Conservation (phyloP, 768 basidiomycete species). For the Psilocybe subaeruginosa region DNA sequence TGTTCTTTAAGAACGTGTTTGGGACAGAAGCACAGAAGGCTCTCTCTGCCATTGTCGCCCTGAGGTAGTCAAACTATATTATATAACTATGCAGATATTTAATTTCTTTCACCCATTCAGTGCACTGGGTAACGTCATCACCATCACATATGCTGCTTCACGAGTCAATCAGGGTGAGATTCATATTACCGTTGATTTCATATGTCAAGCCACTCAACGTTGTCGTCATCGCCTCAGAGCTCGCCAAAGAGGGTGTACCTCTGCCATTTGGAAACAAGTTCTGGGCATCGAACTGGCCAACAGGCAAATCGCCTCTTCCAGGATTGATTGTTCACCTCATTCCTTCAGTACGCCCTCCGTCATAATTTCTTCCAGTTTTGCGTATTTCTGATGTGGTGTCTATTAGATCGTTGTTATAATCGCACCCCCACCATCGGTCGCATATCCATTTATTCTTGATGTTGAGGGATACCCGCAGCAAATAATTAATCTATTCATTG, state of each 20-base stretch:
- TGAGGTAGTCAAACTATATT: conserved; percentile 40
- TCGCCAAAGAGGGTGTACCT: conserved; percentile 66
- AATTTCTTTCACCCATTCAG: neutral
- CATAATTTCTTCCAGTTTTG: neutral
- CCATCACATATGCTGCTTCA: conserved; percentile 47
- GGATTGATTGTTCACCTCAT: conserved; percentile 60
- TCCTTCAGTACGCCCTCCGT: conserved; percentile 40
- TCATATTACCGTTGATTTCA: neutral
- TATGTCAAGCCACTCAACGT: neutral
- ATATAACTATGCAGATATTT: no score
- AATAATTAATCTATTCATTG: conserved; percentile 59
- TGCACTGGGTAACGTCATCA: conserved; percentile 31
- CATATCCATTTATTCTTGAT: conserved; percentile 65
- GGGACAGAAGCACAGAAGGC: conserved; percentile 54
- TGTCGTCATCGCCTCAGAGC: conserved; percentile 33
- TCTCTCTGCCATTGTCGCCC: conserved; percentile 58
- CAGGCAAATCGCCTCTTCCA: conserved; percentile 57
- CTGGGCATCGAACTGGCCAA: conserved; percentile 68
- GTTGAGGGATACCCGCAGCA: conserved; percentile 55
- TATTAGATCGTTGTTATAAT: conserved; percentile 52
- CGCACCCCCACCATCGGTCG: conserved; percentile 53
- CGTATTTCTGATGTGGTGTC: neutral
- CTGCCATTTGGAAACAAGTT: conserved; percentile 60
- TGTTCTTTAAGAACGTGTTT: conserved; percentile 65
- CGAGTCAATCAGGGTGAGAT: conserved; percentile 53